Evolutionary conservation across 75 land plant species (phyloP), one percentile per base, ranked within the genome.

Genomic region (Pinus albicaulis): DNA sequence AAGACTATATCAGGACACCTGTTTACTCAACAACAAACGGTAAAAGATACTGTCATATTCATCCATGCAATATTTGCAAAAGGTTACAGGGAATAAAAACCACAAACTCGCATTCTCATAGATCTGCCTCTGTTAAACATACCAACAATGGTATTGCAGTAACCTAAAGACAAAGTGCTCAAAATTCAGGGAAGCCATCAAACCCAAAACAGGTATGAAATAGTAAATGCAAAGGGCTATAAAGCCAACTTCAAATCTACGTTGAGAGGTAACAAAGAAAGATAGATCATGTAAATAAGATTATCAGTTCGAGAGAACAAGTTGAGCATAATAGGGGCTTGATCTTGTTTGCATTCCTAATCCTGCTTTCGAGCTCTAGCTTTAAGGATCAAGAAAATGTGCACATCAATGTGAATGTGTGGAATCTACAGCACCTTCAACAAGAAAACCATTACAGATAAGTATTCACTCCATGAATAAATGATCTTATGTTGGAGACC

Each of bases 1-100:
- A 84, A 59, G 15, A 81, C 84, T 31, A 84, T 56, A 17, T 81
- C 76, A 31, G 86, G 83, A 62, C 84, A 81, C 52, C 86, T 84
- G 84, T 55, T 55, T 3, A 55, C 5, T 24, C 28, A 72, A 55
- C 26, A 55, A 16, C 13, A 55, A 53, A 72, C 12, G 24, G 11
- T 7, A 55, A 25, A 14, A 48, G 17, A 24, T 72, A 34, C 56
- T 17, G 41, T 12, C 3, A 71, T n/a, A 3, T 71, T 48, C 3
- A 23, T n/a, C 41, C 20, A 20, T 13, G 28, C 22, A 52, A 48
- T 20, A n/a, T 52, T 17, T 13, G 44, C 52, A 71, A 71, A 71
- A 52, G 12, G 24, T n/a, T 71, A 26, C 22, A 20, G 10, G 56
- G 22, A 41, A n/a, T 71, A 52, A 52, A 71, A 52, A 23, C 13